A percentile compares a stretch with the other conserved stretches of the same genome.
Conservation (phyloP, 1,139 yeast species). For the Magnusiomyces tetraspermus region DNA sequence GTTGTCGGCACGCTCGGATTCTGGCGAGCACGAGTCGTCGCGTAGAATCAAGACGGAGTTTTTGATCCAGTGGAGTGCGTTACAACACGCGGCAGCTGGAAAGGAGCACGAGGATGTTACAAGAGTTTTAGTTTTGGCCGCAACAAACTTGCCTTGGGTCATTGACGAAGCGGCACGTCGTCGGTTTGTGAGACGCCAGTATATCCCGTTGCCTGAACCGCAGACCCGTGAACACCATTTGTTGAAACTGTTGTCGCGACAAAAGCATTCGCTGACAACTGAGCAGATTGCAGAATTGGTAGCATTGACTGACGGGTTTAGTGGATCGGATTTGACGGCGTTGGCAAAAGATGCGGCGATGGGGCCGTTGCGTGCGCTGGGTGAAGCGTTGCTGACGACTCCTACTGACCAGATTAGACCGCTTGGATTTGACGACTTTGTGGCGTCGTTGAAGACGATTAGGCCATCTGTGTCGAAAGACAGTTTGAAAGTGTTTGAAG, state of each 20-base stretch:
- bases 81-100: constrained; percentile 90
- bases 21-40: constrained; percentile 85
- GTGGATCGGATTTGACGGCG: constrained; percentile 93
- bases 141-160: constrained; percentile 96
- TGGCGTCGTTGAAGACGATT: constrained; percentile 66
- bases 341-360: constrained; percentile 96
- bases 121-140: constrained; percentile 85
- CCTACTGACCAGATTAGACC: constrained; percentile 83
- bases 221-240: constrained; percentile 74
- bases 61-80: constrained; percentile 89
- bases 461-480: constrained; percentile 88
- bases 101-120: constrained; percentile 46
- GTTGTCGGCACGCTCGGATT: constrained; percentile 68
- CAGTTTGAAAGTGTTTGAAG: constrained; percentile 69
- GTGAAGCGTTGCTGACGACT: constrained; percentile 76
- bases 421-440: constrained; percentile 65
- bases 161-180: constrained; percentile 97
- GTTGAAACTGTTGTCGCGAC: constrained; percentile 57
- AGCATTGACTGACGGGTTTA: constrained; percentile 63
- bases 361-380: constrained; percentile 90
- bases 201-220: constrained; percentile 87
- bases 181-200: constrained; percentile 85
- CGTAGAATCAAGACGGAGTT: constrained; percentile 91
- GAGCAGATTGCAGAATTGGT: constrained; percentile 55
- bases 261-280: constrained; percentile 56